These are phyloP conservation scores for Brassica rapa DNA, from an alignment of 345 rosid species.

Conservation along the genomic window DNA sequence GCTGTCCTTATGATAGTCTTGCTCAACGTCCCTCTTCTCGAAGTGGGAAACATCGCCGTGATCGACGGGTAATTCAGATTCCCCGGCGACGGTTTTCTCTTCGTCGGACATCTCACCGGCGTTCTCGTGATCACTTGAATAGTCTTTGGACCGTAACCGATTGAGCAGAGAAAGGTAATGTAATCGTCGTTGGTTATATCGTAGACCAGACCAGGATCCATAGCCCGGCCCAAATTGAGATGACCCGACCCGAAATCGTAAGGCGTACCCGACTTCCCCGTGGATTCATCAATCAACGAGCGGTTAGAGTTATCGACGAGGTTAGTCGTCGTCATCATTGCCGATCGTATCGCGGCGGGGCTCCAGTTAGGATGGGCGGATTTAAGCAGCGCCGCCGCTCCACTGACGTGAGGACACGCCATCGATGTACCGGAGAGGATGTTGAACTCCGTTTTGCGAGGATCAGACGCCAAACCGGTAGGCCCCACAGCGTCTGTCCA, in stretches of 20 bases:
- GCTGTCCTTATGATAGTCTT: slow-evolving; percentile 58
- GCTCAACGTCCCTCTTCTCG: slow-evolving; percentile 42
- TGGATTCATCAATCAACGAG: background rate
- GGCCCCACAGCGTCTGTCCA: background rate
- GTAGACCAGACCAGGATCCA: background rate
- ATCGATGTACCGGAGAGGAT: slow-evolving; percentile 8
- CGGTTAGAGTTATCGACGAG: slow-evolving; percentile 7
- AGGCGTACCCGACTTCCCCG: background rate
- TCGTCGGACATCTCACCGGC: slow-evolving; percentile 23
- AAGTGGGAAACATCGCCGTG: slow-evolving; percentile 58
- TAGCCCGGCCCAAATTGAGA: background rate
- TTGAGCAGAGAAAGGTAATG: background rate
- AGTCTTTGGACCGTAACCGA: background rate
- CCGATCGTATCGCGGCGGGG: slow-evolving; percentile 1
- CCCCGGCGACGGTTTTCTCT: slow-evolving; percentile 57
- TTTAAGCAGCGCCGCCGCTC: background rate
- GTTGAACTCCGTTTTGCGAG: background rate
- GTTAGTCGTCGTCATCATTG: background rate
- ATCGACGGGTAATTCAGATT: slow-evolving; percentile 83
- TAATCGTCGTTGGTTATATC: slow-evolving; percentile 4
- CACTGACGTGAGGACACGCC: slow-evolving; percentile 11
- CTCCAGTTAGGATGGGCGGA: slow-evolving; percentile 11
- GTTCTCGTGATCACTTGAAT: slow-evolving; percentile 2
- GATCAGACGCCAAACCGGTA: background rate
- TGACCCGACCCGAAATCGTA: slow-evolving; percentile 9